Evolutionary conservation across 208 protist genomes (phyloP), one percentile per base, ranked within the genome.

Genomic region (Kentomonas sorsogonicus): DNA sequence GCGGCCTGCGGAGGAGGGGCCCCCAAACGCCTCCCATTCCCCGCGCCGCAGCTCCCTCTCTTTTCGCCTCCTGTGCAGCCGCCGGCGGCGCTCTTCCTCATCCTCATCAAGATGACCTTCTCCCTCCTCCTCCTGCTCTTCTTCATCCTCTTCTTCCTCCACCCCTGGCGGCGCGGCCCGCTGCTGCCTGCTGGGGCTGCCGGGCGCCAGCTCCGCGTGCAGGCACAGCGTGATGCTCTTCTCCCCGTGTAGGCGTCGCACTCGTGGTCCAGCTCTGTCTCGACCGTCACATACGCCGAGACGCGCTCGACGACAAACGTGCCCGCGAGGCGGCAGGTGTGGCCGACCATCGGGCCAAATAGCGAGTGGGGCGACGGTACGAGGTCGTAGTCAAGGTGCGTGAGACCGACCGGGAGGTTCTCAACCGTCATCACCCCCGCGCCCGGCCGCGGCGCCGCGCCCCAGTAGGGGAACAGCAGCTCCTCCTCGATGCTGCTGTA

Each of bases 191-290:
- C 40, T 22, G 31, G 53, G 20, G 29, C 30, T 30, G 2, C 11
- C 30, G 3, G 29, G 25, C 5, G 52, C 27, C 1, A 39, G 56
- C 36, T 83, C 77, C 0, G 80, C 76, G 57, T 89, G 79, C 22
- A 94, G 64, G 60, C 88, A 94, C 40, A 94, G 72, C 13, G 79
- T 80, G 33, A 94, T 72, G 39, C 60, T 53, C 3, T 78, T 80
- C 22, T 55, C 15, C 5, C 83, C 20, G 75, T 88, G 70, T 95
- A 95, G n/a, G 71, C 80, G 53, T 91, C 84, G 52, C 88, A 95
- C 69, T 95, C 88, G 66, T 95, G 88, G 63, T 83, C 73, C 26
- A 88, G 69, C 10, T 69, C 77, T 9, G 78, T 91, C 18, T 77
- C 65, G 18, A 72, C 80, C 11, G 79, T 75, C 4, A 95, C 51